Base-by-base conservation (phyloP, 2,329 filamentous ascomycete species). In the Cordyceps cicadae region DNA sequence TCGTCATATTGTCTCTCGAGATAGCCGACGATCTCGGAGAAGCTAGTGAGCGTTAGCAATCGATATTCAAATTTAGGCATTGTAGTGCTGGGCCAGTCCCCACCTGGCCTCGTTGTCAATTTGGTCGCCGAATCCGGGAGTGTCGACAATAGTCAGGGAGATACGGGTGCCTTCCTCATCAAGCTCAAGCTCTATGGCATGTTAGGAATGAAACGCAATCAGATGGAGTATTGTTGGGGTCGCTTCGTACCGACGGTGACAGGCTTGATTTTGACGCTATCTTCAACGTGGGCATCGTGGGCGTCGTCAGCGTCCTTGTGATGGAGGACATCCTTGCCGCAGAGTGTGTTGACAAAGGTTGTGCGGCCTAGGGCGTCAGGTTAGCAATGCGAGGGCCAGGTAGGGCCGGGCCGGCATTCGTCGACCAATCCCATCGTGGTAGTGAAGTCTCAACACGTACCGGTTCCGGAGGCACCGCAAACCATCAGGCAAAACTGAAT, bases 401-500 rank as follows among this genome's bases (percentile, higher is more conserved):
- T 19, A 15, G 50, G 17, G 48, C 14, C 15, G n/a, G 3, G 29
- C 29, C 32, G 43, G 34, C 11, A 39, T 32, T 21, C 41, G 26
- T 24, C 26, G 19, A 24, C 17, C 37, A 26, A 34, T 26, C 46
- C 26, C 4, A 46, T 34, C 15, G 9, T 5, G 12, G 5, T 8
- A 37, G 7, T 14, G 19, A 26, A 2, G 21, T 14, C n/a, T 29
- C 65, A 62, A 63, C 62, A 79, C 84, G 72, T 86, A 96, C 92
- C 94, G 78, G 94, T 97, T 77, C 94, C 94, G 70, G 93, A 97
- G 75, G 94, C 94, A 81, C 94, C 94, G 76, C 94, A 97, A 72
- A 99, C 94, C 94, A 99, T 99, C 85, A 99, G 80, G 78, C 92
- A 97, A 83, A 99, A 99, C 84, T 99, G 94, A 74, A 99, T 97